Conservation (phyloP, 257 asterid species). For the Solanum pinnatisectum region DNA sequence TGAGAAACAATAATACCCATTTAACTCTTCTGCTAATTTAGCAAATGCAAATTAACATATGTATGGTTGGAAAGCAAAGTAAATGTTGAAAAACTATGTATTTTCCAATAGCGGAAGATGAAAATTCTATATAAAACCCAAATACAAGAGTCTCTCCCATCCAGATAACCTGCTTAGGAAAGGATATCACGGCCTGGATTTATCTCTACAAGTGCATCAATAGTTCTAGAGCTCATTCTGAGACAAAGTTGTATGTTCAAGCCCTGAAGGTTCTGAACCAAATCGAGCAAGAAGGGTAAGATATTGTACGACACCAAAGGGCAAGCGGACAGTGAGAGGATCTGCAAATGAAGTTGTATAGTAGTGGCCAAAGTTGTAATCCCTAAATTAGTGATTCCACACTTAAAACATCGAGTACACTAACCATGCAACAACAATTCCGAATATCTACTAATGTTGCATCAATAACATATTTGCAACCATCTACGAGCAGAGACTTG, state of each 20-base stretch:
- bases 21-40: no score
- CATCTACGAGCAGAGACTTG: conserved; percentile 50
- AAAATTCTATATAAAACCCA: no score
- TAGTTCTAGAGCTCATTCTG: conserved; percentile 32
- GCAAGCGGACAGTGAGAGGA: conserved; percentile 58
- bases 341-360: conserved; percentile 37
- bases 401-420: conserved; percentile 50
- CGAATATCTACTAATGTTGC: conserved; percentile 46
- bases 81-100: no score
- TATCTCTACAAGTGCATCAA: conserved; percentile 39
- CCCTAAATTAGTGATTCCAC: conserved; percentile 51
- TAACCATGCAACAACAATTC: conserved; percentile 36
- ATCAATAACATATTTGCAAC: conserved; percentile 49
- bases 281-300: conserved; percentile 32
- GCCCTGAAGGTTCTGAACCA: conserved; percentile 50
- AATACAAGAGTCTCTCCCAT: no score
- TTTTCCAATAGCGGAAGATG: no score
- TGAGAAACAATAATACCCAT: no score
- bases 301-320: conserved; percentile 38
- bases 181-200: conserved; percentile 71
- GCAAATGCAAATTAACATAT: no score
- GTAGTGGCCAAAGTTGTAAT: conserved; percentile 45
- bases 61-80: no score
- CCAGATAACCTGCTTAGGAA: conserved; percentile 2
- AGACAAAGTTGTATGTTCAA: conserved; percentile 59